phyloP scores from a whole-genome alignment of 1,139 yeast genomes.

The Hansenula lynferdii region DNA sequence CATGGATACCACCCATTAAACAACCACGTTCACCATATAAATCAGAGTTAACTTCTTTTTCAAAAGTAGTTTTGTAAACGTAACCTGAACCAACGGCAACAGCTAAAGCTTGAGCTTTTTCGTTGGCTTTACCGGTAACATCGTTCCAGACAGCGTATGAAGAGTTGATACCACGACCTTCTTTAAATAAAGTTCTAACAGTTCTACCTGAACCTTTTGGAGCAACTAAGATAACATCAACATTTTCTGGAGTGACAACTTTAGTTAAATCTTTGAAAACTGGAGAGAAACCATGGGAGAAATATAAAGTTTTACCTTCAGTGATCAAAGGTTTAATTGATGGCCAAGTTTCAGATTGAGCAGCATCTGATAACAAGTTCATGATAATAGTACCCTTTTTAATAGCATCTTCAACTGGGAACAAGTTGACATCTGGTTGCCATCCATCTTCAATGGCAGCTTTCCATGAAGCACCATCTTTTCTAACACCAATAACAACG shows the following conservation, averaged over 20 bases:
- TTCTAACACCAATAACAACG: conserved; percentile 97
- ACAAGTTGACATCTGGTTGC: conserved; percentile 99
- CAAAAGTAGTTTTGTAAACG: conserved; percentile 99
- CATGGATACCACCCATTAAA: conserved; percentile 99
- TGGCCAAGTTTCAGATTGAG: conserved; percentile 98
- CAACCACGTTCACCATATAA: conserved; percentile 99
- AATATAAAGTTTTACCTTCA: conserved; percentile 96
- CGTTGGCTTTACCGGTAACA: conserved; percentile 98
- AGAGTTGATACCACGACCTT: conserved; percentile 99
- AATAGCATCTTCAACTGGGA: conserved; percentile 92
- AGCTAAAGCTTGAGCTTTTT: conserved; percentile 97
- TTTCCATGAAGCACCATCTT: conserved; percentile 99
- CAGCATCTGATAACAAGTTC: conserved; percentile 99
- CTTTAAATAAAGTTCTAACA: conserved; percentile 98
- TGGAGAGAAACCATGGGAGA: conserved; percentile 99
- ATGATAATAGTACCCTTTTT: conserved; percentile 86
- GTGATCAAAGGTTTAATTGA: conserved; percentile 85
- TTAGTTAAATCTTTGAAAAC: conserved; percentile 97
- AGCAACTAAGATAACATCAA: conserved; percentile 97
- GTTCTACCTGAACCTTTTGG: conserved; percentile 99
- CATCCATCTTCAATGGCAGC: conserved; percentile 99
- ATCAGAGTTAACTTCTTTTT: conserved; percentile 98
- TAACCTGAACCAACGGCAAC: conserved; percentile 99
- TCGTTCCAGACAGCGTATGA: conserved; percentile 99
- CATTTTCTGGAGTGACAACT: conserved; percentile 91